Conservation (phyloP, 2,329 filamentous ascomycete genomes). For the Zopfia rhizophila region DNA sequence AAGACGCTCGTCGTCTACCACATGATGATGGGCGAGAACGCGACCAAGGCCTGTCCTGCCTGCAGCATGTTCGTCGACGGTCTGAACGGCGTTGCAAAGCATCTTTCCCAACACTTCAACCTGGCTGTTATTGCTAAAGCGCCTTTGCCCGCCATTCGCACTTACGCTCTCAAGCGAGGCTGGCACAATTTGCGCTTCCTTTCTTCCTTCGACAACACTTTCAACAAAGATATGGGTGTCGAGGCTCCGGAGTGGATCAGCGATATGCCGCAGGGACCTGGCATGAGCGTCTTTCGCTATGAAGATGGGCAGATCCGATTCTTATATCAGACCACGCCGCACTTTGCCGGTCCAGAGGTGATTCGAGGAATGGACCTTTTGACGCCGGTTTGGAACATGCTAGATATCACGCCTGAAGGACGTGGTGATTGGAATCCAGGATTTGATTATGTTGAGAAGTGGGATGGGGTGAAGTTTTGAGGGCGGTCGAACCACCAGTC, state of each 20-base stretch:
- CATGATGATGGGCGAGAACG: constrained; percentile 25
- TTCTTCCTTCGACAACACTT: constrained; percentile 17
- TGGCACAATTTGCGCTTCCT: constrained; percentile 25
- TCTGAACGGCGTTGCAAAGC: constrained; percentile 23
- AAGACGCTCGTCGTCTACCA: constrained; percentile 23
- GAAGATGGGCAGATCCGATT: constrained; percentile 15
- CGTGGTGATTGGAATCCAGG: constrained; percentile 10
- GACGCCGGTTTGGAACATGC: constrained; percentile 16
- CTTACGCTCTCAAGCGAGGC: constrained; percentile 16
- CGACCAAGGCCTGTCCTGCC: constrained; percentile 14
- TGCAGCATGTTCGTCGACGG: constrained; percentile 24
- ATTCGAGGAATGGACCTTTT: constrained; percentile 20
- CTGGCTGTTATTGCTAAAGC: constrained; percentile 22
- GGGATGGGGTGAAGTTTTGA: constrained; percentile 9
- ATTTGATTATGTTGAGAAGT: constrained; percentile 15
- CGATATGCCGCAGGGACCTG: constrained; percentile 14
- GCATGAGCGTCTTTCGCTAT: constrained; percentile 24
- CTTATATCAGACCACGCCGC: constrained; percentile 19
- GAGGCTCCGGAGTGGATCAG: constrained; percentile 17
- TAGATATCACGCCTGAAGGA: constrained; percentile 21
- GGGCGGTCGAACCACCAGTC: too few species aligned
- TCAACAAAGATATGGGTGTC: constrained; percentile 27
- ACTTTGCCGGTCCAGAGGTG: constrained; percentile 15
- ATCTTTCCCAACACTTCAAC: constrained; percentile 21
- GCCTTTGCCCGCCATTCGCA: constrained; percentile 10